phyloP scores from a whole-genome alignment of 1,284 basidiomycete species.

The Boletus subluridellus region DNA sequence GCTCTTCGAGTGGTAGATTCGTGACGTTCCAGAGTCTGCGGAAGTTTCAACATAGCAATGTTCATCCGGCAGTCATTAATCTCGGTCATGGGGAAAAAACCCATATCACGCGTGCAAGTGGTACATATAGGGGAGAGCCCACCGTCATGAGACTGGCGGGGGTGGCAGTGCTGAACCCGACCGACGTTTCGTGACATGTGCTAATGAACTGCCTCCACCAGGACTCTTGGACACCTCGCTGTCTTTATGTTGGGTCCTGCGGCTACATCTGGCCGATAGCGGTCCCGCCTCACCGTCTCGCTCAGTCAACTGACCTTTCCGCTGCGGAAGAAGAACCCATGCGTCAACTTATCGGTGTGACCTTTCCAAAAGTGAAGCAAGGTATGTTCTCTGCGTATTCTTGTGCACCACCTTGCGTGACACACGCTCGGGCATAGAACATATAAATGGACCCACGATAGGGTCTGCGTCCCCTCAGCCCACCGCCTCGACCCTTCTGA shows the following conservation, averaged over 20 bases:
- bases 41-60: background rate
- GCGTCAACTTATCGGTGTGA: too few species aligned
- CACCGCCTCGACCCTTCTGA: background rate
- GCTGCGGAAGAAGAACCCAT: background rate
- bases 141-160: constrained; percentile 8
- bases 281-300: background rate
- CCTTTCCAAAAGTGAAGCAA: too few species aligned
- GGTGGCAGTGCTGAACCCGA: background rate
- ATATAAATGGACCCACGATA: too few species aligned
- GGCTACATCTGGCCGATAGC: background rate
- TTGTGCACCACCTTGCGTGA: too few species aligned
- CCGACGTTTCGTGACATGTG: background rate
- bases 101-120: background rate
- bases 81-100: background rate
- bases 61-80: background rate
- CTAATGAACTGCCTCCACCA: background rate
- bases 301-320: constrained; percentile 4
- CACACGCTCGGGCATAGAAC: too few species aligned
- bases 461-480: background rate
- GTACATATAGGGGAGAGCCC: background rate
- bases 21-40: background rate
- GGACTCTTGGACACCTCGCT: background rate
- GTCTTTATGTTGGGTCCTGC: background rate
- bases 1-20: background rate
- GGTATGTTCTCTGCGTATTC: too few species aligned